These are phyloP conservation scores for Suillus paluster DNA, from an alignment of 768 basidiomycete genomes.

Conservation along the genomic window DNA sequence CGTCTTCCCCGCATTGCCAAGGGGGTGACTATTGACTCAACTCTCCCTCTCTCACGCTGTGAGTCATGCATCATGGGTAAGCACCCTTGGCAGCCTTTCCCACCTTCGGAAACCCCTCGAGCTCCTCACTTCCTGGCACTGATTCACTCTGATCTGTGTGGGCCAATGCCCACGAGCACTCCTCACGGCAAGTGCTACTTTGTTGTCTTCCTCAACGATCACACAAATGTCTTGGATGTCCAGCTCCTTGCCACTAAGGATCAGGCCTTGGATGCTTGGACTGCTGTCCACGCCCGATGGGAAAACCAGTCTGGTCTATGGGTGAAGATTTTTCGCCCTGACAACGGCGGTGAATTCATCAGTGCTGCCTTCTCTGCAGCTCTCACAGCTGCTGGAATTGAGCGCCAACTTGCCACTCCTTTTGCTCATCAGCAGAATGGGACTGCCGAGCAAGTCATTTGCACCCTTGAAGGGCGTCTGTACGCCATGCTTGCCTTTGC, in stretches of 20 bases:
- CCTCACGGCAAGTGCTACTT: no score
- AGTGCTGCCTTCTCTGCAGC: rapidly evolving
- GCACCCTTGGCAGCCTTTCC: not conserved
- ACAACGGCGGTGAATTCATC: not conserved
- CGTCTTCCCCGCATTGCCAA: not conserved
- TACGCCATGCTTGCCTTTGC: not conserved
- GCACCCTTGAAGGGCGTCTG: no score
- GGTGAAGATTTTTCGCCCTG: not conserved
- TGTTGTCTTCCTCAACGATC: no score
- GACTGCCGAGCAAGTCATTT: not conserved
- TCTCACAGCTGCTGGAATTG: not conserved
- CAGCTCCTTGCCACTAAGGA: no score
- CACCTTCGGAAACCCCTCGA: not conserved
- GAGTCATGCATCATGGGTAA: slow-evolving; percentile 7
- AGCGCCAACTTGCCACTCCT: not conserved
- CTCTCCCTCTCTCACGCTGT: not conserved
- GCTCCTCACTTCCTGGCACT: no score
- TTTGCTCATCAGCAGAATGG: not conserved
- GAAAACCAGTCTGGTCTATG: not conserved
- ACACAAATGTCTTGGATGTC: no score
- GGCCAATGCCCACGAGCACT: no score
- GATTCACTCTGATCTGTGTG: no score
- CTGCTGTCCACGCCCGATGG: not conserved
- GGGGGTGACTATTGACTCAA: not conserved
- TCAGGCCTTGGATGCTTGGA: not conserved